These are phyloP conservation scores for Crassisporium funariophilum DNA, from an alignment of 768 basidiomycete species.

Conservation along the genomic window DNA sequence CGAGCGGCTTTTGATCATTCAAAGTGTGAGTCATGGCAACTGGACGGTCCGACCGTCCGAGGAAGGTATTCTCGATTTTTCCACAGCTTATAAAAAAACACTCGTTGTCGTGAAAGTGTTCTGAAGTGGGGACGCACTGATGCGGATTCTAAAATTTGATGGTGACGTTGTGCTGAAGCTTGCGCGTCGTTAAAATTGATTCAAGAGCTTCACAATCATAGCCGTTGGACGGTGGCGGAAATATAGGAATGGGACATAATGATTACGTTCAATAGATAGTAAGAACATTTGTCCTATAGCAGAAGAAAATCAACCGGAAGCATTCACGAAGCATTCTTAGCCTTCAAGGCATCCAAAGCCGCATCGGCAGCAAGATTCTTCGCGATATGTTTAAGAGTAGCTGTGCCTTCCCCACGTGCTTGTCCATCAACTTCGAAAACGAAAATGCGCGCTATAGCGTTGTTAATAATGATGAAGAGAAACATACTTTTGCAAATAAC, in stretches of 20 bases:
- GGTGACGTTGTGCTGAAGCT: no score
- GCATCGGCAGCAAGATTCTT: conserved; percentile 48
- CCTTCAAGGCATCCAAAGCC: conserved; percentile 42
- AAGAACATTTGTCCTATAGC: neutral
- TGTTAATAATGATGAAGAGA: conserved; percentile 11
- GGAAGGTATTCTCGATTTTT: no score
- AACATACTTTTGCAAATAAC: conserved; percentile 58
- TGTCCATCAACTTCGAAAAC: conserved; percentile 49
- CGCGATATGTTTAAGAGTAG: conserved; percentile 51
- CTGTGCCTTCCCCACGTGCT: conserved; percentile 50
- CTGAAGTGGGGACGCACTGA: conserved; percentile 1
- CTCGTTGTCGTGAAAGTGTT: conserved; percentile 5
- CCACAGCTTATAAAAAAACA: no score
- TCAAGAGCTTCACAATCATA: neutral
- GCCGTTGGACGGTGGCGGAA: neutral
- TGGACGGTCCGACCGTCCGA: conserved; percentile 13
- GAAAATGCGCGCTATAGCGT: conserved; percentile 5
- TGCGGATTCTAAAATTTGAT: neutral
- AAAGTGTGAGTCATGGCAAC: conserved; percentile 5
- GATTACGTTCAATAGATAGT: neutral
- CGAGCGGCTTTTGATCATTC: neutral
- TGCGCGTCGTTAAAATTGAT: neutral
- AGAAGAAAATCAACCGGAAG: conserved; percentile 1
- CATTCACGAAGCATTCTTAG: conserved; percentile 6
- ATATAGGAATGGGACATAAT: conserved; percentile 1